Base-by-base conservation (phyloP, 129 eudicot species). In the Pseudognaphalium luteoalbum region DNA sequence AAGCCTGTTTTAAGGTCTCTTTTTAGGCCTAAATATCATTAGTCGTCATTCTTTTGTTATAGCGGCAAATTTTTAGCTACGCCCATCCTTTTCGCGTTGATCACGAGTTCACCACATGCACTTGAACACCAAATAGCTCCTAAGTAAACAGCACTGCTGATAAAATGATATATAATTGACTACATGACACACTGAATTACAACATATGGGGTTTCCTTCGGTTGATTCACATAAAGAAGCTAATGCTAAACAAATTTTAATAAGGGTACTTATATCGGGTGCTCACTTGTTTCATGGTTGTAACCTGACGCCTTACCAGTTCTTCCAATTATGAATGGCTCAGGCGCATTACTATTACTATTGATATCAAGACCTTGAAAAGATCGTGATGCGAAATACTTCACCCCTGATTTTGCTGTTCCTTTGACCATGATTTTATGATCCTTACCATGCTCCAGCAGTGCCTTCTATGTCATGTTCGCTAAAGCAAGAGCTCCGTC, bases 251-350 rank as follows among this genome's bases (percentile, higher is more conserved):
- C 37, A 67, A 51, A 71, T 5, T 72, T 14, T 3, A 64, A 52
- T 21, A 14, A 16, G n/a, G 39, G n/a, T 9, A 76, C 37, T 57
- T 3, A 32, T 14, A 66, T 67, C 80, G 71, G 30, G 50, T 54
- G 60, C 54, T 78, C 47, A 56, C 66, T 69, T 80, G 79, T 85
- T 81, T 91, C 99, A 74, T 86, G 83, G 72, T 75, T 76, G 70
- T 94, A 94, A 0, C 99, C 96, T 0, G 97, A 87, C 3, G 99
- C 99, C 82, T 81, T 94, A 21, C 99, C 97, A 9, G 90, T 78
- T 84, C 96, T 85, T 71, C 99, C 99, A 16, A 81, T 56, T 12
- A 87, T 34, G 70, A 89, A 80, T 20, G 89, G 86, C 87, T 85
- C 87, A 0, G 99, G 92, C 30, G 71, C 65, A 33, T 90, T 71